Conservation (phyloP, 2,329 filamentous ascomycete species). For the Cladorrhinum sp. region DNA sequence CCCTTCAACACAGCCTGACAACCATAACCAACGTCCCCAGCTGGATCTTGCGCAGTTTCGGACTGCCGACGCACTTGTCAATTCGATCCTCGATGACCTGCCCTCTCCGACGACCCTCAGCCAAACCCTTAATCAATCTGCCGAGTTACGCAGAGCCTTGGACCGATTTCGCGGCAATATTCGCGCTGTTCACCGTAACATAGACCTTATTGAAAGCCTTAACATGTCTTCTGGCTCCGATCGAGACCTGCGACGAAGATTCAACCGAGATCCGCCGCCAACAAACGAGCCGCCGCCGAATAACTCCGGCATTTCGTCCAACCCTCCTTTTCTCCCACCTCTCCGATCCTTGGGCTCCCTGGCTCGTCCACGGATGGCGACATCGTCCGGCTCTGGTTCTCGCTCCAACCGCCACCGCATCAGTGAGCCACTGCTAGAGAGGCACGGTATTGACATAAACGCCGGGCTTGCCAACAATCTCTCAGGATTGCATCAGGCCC, state of each 20-base stretch:
- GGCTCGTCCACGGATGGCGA: slow-evolving; percentile 28
- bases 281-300: slow-evolving; percentile 25
- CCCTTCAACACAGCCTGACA: slow-evolving; percentile 30
- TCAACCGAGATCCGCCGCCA: slow-evolving; percentile 34
- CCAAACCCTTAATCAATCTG: not conserved
- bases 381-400: slow-evolving; percentile 23
- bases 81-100: slow-evolving; percentile 38
- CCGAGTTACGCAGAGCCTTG: slow-evolving; percentile 34
- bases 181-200: not conserved
- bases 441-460: slow-evolving; percentile 20
- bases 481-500: not conserved
- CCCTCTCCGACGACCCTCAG: slow-evolving; percentile 15
- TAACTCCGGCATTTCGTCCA: slow-evolving; percentile 19
- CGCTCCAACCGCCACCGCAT: slow-evolving; percentile 27
- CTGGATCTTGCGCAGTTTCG: slow-evolving; percentile 8
- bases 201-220: slow-evolving; percentile 17
- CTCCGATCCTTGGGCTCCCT: slow-evolving; percentile 35
- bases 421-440: slow-evolving; percentile 30
- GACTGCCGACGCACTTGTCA: slow-evolving; percentile 30
- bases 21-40: slow-evolving; percentile 26
- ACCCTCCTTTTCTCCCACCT: slow-evolving; percentile 36
- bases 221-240: slow-evolving; percentile 37
- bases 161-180: slow-evolving; percentile 23
- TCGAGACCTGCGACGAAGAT: slow-evolving; percentile 36
- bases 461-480: not conserved